Percentiles rank a stretch among this genome's conserved stretches.
phyloP scores from a whole-genome alignment of 306 rosid species.

The Medicago lupulina region DNA sequence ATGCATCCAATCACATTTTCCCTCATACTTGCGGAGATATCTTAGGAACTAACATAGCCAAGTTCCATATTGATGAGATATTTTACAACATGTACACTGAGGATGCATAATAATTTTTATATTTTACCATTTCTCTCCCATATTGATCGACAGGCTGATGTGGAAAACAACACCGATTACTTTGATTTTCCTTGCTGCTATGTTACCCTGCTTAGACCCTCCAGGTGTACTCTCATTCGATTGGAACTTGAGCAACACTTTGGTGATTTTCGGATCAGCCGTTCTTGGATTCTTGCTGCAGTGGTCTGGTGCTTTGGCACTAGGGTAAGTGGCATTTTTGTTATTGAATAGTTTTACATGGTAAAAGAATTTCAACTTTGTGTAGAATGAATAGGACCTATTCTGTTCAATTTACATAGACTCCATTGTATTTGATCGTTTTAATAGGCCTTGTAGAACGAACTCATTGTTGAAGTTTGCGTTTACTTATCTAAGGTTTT shows the following conservation, averaged over 20 bases:
- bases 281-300: constrained; percentile 89
- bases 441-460: too few species aligned
- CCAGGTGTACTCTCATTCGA: constrained; percentile 73
- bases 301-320: constrained; percentile 92
- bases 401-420: background rate
- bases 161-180: constrained; percentile 91
- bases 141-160: constrained; percentile 65
- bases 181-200: constrained; percentile 64
- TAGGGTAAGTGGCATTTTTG: constrained; percentile 61
- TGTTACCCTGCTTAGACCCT: constrained; percentile 84
- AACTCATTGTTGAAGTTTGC: too few species aligned
- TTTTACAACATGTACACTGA: background rate
- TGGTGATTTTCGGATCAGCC: constrained; percentile 72
- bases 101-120: background rate
- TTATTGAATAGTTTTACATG: background rate
- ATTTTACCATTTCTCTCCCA: background rate
- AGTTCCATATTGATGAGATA: background rate
- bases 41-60: background rate
- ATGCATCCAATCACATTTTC: background rate
- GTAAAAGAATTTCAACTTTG: constrained; percentile 5
- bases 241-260: constrained; percentile 69
- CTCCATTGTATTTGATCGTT: background rate
- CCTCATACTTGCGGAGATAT: too few species aligned
- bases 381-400: background rate
- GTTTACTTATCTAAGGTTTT: background rate